Conservation (phyloP, 495 filamentous ascomycete species). For the Aspergillus saccharolyticus region DNA sequence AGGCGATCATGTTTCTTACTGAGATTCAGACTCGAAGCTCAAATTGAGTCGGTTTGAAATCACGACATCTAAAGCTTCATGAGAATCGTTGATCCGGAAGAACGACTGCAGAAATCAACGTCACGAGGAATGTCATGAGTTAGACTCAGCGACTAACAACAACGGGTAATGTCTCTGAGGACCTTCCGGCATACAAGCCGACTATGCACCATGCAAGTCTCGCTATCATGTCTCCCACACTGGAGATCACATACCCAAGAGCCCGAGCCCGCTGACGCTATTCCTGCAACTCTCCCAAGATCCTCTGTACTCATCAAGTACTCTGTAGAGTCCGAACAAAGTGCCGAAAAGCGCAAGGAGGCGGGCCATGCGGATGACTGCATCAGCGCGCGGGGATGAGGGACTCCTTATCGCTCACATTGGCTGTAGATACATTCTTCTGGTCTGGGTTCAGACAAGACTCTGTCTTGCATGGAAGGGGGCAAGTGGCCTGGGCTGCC, state of each 20-base stretch:
- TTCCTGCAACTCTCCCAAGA: no score
- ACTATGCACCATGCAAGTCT: no score
- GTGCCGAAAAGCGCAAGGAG: neutral
- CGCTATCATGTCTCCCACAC: no score
- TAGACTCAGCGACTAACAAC: no score
- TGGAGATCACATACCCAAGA: no score
- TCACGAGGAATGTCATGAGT: neutral
- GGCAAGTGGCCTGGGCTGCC: no score
- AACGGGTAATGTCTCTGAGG: no score
- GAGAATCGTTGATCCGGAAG: neutral
- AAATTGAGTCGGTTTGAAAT: no score
- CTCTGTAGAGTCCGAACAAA: no score
- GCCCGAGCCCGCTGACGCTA: no score
- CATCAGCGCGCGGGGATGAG: neutral
- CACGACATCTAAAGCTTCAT: neutral
- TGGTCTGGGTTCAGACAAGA: neutral
- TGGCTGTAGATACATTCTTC: neutral
- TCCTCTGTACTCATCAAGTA: no score
- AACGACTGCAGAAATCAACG: neutral
- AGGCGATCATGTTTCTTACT: neutral
- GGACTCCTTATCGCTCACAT: slow-evolving; percentile 1
- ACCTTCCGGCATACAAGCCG: neutral
- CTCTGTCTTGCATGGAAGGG: neutral
- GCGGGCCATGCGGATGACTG: neutral
- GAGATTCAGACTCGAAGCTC: no score